Conservation (phyloP, 2,329 filamentous ascomycete species). For the Xylaria arbuscula region DNA sequence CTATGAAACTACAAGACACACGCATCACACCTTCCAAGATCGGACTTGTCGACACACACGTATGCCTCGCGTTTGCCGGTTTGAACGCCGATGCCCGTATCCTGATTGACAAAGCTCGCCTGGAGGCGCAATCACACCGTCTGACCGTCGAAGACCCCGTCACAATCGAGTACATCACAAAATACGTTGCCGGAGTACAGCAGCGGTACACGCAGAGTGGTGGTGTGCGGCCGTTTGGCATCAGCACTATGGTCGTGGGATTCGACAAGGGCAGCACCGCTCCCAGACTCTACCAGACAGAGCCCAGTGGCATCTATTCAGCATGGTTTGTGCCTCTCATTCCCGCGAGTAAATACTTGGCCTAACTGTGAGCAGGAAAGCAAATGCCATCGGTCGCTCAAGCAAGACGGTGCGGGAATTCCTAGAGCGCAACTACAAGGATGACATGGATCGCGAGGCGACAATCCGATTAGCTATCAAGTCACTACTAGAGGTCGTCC, state of each 20-base stretch:
- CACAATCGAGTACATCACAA: constrained; percentile 99
- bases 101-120: constrained; percentile 94
- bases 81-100: constrained; percentile 98
- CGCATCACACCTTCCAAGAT: constrained; percentile 99
- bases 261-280: constrained; percentile 93
- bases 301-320: constrained; percentile 99
- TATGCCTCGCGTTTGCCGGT: constrained; percentile 95
- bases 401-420: constrained; percentile 99
- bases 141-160: constrained; percentile 97
- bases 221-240: constrained; percentile 97
- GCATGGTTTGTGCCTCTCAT: constrained; percentile 78
- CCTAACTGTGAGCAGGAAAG: constrained; percentile 76
- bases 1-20: constrained; percentile 99
- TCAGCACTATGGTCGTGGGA: constrained; percentile 97
- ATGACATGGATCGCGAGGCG: constrained; percentile 94
- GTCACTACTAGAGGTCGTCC: constrained; percentile 95
- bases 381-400: constrained; percentile 96
- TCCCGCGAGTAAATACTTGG: background rate
- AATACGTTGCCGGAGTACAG: constrained; percentile 97
- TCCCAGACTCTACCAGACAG: constrained; percentile 94
- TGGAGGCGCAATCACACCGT: constrained; percentile 97
- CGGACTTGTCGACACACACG: constrained; percentile 93
- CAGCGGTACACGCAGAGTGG: constrained; percentile 99
- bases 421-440: constrained; percentile 98
- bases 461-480: constrained; percentile 98